These are phyloP conservation scores for Pisolithus marmoratus DNA, from an alignment of 768 basidiomycete species.

Conservation along the genomic window DNA sequence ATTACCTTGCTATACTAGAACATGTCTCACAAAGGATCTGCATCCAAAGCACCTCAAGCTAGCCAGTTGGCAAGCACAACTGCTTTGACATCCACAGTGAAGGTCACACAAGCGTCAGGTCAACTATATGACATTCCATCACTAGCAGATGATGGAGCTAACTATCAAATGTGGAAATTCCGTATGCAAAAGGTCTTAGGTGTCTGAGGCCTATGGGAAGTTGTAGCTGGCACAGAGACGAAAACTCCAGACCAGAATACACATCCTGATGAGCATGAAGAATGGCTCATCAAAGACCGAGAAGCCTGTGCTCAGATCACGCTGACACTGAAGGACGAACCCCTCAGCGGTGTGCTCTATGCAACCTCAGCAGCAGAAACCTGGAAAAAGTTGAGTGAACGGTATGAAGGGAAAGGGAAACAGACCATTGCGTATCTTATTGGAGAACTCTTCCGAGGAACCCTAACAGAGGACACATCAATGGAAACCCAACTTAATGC, in stretches of 20 bases:
- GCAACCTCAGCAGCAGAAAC: conserved; percentile 5
- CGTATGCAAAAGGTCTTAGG: conserved; percentile 14
- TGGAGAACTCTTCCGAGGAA: conserved; percentile 16
- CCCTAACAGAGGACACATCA: conserved; percentile 10
- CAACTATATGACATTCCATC: conserved; percentile 5
- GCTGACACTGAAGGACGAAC: conserved; percentile 20
- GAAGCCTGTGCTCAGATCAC: conserved; percentile 18
- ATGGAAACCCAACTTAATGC: conserved; percentile 18
- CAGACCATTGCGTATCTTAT: conserved; percentile 19
- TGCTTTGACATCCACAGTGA: too few relatives aligned
- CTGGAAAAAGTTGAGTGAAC: conserved; percentile 14
- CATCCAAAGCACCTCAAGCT: too few relatives aligned
- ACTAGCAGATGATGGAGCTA: conserved; percentile 6
- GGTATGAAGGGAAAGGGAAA: conserved; percentile 18
- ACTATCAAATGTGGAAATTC: conserved; percentile 10
- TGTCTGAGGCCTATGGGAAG: conserved; percentile 8
- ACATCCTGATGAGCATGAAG: not conserved
- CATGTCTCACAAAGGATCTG: too few relatives aligned
- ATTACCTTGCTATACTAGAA: too few relatives aligned
- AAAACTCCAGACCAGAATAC: not conserved
- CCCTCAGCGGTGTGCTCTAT: conserved; percentile 15
- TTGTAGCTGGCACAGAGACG: not conserved
- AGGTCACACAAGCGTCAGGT: not conserved
- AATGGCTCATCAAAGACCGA: conserved; percentile 4
- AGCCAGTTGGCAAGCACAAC: too few relatives aligned